Evolutionary conservation across 2,329 filamentous ascomycete species (phyloP), one percentile per base, ranked within the genome.

Genomic region (Aspergillus transmontanensis): DNA sequence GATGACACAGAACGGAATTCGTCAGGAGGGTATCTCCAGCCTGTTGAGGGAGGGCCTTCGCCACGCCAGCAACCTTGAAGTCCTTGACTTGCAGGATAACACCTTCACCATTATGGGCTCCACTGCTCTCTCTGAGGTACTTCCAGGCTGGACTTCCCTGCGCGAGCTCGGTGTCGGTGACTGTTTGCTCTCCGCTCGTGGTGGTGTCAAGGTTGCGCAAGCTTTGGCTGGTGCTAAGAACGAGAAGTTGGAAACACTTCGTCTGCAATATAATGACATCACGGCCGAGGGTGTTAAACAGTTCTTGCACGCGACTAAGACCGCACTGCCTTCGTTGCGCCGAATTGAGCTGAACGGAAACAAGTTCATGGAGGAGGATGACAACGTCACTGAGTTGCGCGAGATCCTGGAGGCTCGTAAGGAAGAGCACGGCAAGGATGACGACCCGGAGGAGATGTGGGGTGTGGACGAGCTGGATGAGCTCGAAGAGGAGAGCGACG

Each of bases 1-100:
- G 84, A 98, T 99, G 95, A 93, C 96, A 30, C 95, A 98, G 80
- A 98, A 99, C 77, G 95, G 95, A 58, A 99, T 99, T 71, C 87
- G 95, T 50, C 92, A 94, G 75, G 93, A 98, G 78, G 95, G 95
- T 64, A 95, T 98, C 73, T 89, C 89, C 55, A 86, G 90, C 68
- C 83, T 99, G 61, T 82, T 99, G 67, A 89, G 87, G 64, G 84
- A 94, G 59, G 95, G 95, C 66, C 84, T 99, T 59, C 87, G 85
- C 67, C 85, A 92, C 72, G 87, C 92, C 57, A 84, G 82, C 36
- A 82, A 83, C 51, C 85, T 99, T 60, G 84, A 89, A 75, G 86
- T 93, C 16, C 82, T 99, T 59, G 95, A 99, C 81, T 83, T 99
- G 65, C 94, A 99, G 79, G 95, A 99, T 81, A 99, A 99, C 81